Percentiles rank a stretch among this genome's conserved stretches.
Evolutionary conservation across 2,329 filamentous ascomycete species (phyloP).

Genomic region (Chrysoporthe austroafricana): DNA sequence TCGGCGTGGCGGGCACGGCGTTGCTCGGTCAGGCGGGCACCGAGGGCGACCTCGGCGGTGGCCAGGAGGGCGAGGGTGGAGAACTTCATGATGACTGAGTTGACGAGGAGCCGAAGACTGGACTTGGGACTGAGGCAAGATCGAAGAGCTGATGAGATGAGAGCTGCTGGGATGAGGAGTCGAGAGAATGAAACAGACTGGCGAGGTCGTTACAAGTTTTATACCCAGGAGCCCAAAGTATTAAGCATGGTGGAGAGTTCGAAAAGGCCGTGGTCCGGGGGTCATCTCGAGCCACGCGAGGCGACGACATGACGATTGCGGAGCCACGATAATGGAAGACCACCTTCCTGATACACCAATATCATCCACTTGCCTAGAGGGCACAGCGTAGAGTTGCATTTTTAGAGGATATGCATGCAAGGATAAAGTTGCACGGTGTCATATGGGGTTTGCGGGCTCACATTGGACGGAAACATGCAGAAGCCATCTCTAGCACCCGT

Average conservation of each 20-base stretch:
- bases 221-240: slow-evolving; percentile 2
- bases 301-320: neutral
- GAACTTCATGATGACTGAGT: slow-evolving; percentile 50
- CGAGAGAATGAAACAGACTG: neutral
- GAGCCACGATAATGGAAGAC: slow-evolving; percentile 3
- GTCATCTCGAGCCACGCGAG: neutral
- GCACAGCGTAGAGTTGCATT: neutral
- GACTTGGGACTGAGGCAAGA: slow-evolving; percentile 6
- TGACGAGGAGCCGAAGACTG: neutral
- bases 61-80: slow-evolving; percentile 43
- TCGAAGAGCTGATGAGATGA: slow-evolving; percentile 11
- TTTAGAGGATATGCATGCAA: neutral
- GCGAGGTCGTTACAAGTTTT: neutral
- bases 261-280: neutral
- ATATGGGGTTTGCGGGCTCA: neutral
- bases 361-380: neutral
- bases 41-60: slow-evolving; percentile 41
- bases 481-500: neutral
- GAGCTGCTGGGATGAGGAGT: slow-evolving; percentile 16
- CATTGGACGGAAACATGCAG: neutral
- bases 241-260: no score
- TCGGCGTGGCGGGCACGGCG: slow-evolving; percentile 38
- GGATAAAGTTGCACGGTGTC: neutral
- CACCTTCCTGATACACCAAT: slow-evolving; percentile 14
- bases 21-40: slow-evolving; percentile 47